Percentiles rank a stretch among this genome's conserved stretches.
Evolutionary conservation across 176 grass and related monocot species (phyloP).

Genomic region (Oryza glumipatula): DNA sequence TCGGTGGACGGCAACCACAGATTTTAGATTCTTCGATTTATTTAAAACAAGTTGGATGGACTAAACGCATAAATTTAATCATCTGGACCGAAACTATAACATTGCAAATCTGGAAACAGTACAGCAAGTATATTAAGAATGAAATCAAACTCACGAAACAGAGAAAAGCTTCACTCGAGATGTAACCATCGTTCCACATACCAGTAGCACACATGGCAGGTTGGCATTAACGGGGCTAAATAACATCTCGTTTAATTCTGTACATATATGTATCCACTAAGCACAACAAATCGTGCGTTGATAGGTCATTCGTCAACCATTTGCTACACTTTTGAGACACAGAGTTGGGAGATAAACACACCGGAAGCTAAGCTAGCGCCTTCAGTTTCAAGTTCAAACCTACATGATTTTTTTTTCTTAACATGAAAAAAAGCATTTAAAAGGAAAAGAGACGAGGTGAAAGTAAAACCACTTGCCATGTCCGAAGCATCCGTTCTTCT

Average conservation of each 20-base stretch:
- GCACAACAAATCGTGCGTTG: not conserved
- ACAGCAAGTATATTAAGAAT: not conserved
- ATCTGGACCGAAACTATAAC: not conserved
- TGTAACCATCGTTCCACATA: not conserved
- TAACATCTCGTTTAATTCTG: not conserved
- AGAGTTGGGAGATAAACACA: not conserved
- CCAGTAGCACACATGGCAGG: not conserved
- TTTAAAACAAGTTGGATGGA: slow-evolving; percentile 1
- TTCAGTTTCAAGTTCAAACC: slow-evolving; percentile 10
- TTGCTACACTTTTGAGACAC: not conserved
- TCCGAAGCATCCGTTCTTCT: slow-evolving; percentile 28
- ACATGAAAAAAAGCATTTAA: not conserved
- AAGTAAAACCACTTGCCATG: slow-evolving; percentile 26
- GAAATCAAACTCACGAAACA: slow-evolving; percentile 13
- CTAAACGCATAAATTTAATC: not conserved
- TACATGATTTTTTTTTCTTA: not conserved
- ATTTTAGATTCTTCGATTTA: not conserved
- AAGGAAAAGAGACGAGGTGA: not conserved
- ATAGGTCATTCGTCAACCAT: not conserved
- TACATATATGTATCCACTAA: not conserved
- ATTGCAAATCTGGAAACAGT: not conserved
- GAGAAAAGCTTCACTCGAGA: not conserved
- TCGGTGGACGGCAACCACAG: slow-evolving; percentile 1
- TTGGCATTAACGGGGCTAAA: not conserved
- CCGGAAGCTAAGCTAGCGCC: not conserved